Evolutionary conservation across 805 yeast species (phyloP).

Genomic region (Candida stauntonica): DNA sequence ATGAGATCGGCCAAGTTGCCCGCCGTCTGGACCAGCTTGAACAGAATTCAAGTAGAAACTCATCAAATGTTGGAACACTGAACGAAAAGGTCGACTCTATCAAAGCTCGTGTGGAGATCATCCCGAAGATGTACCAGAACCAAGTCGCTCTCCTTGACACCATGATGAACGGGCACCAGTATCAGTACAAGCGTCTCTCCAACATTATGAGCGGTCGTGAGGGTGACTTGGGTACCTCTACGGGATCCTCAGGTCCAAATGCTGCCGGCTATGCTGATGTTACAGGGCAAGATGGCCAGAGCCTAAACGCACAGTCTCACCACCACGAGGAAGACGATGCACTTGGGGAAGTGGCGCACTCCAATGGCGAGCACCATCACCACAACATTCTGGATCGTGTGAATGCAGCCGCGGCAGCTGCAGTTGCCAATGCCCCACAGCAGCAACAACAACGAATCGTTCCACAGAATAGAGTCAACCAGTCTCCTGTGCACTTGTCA

Average conservation of each 20-base stretch:
- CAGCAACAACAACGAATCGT: slow-evolving; percentile 6
- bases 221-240: background rate
- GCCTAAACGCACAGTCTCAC: slow-evolving; percentile 4
- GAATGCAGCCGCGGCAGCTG: background rate
- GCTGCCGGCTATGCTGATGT: slow-evolving; percentile 3
- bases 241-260: background rate
- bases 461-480: slow-evolving; percentile 18
- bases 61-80: slow-evolving; percentile 4
- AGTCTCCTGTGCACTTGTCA: slow-evolving; percentile 8
- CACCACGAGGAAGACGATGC: slow-evolving; percentile 2
- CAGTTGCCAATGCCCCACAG: slow-evolving; percentile 1
- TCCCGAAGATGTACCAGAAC: slow-evolving; percentile 21
- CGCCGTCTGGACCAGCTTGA: slow-evolving; percentile 23
- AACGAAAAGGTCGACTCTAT: slow-evolving; percentile 12
- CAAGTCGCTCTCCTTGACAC: slow-evolving; percentile 21
- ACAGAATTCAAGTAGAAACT: slow-evolving; percentile 10
- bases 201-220: slow-evolving; percentile 7
- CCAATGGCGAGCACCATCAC: slow-evolving; percentile 8
- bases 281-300: background rate
- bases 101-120: slow-evolving; percentile 10
- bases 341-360: slow-evolving; percentile 3
- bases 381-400: slow-evolving; percentile 7
- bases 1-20: slow-evolving; percentile 17
- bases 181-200: slow-evolving; percentile 17
- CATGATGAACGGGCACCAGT: slow-evolving; percentile 17